These are phyloP conservation scores for Fusarium citri DNA, from an alignment of 2,329 filamentous ascomycete species.

Conservation along the genomic window DNA sequence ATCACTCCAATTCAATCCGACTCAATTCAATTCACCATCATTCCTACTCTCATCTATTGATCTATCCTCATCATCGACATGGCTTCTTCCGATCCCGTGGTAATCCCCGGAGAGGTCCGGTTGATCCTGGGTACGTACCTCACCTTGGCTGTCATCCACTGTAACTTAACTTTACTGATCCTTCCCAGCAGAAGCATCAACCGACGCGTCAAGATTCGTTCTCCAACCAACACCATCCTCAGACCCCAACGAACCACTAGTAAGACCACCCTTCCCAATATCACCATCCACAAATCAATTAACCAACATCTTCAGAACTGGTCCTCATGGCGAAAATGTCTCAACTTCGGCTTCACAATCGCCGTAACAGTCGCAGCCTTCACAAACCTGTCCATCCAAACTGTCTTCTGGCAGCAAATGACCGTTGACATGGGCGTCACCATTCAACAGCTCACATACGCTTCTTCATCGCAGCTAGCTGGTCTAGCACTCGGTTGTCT, in stretches of 20 bases:
- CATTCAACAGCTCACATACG: conserved; percentile 43
- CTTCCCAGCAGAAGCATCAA: conserved; percentile 26
- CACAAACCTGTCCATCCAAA: conserved; percentile 44
- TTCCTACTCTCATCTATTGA: neutral
- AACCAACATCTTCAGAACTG: conserved; percentile 44
- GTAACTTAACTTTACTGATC: neutral
- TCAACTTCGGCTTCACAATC: conserved; percentile 47
- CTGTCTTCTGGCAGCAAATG: conserved; percentile 52
- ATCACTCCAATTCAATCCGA: neutral
- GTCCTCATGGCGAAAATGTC: conserved; percentile 45
- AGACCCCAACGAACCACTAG: conserved; percentile 50
- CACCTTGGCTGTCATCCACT: too few species aligned
- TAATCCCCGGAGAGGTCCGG: conserved; percentile 33
- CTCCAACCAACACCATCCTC: conserved; percentile 39
- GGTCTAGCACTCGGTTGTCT: conserved; percentile 51
- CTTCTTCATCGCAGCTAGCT: conserved; percentile 46
- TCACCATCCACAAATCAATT: accelerated
- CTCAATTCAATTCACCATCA: neutral
- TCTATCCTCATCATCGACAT: conserved; percentile 12
- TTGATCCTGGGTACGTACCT: conserved; percentile 32
- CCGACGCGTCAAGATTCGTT: conserved; percentile 34
- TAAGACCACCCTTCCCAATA: conserved; percentile 18
- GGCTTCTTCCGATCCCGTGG: conserved; percentile 9
- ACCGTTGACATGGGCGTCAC: conserved; percentile 46
- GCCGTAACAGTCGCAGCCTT: conserved; percentile 47